A percentile compares a stretch with the other conserved stretches of the same genome.
These are phyloP conservation scores for Yamadazyma kanchanaburiensis DNA, from an alignment of 1,139 yeast genomes.

Conservation along the genomic window DNA sequence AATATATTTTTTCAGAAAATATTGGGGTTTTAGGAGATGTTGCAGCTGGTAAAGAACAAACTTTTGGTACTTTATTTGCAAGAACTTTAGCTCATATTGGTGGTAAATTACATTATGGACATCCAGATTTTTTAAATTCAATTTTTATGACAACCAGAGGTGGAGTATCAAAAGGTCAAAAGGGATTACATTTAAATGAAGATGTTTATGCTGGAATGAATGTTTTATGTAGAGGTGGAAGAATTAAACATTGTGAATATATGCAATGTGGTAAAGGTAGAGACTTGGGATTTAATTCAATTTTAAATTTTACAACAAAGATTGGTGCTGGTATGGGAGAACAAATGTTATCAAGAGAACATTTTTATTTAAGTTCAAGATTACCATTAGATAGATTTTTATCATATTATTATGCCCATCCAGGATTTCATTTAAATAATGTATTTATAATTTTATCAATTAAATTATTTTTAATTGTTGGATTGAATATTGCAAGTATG, in stretches of 20 bases:
- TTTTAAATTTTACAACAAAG: conserved; percentile 51
- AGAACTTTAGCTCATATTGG: conserved; percentile 55
- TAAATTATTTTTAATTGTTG: conserved; percentile 43
- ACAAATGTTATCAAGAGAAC: conserved; percentile 52
- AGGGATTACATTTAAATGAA: conserved; percentile 52
- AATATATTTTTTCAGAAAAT: conserved; percentile 53
- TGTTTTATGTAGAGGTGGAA: conserved; percentile 49
- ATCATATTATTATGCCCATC: conserved; percentile 54
- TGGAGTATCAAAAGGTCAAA: conserved; percentile 55
- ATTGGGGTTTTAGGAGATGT: conserved; percentile 54
- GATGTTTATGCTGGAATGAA: conserved; percentile 59
- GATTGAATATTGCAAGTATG: conserved; percentile 46
- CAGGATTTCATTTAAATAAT: conserved; percentile 55
- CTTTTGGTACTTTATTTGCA: conserved; percentile 55
- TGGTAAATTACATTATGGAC: conserved; percentile 55
- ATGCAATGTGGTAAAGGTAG: conserved; percentile 59
- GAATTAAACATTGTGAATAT: conserved; percentile 55
- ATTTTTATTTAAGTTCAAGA: conserved; percentile 47
- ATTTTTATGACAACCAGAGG: conserved; percentile 55
- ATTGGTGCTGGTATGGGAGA: conserved; percentile 63
- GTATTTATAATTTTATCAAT: conserved; percentile 48
- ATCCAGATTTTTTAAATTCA: conserved; percentile 51
- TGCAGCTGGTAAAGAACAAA: conserved; percentile 58
- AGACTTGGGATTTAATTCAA: conserved; percentile 53
- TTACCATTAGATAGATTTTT: conserved; percentile 50